Base-by-base conservation (phyloP, 2,329 filamentous ascomycete genomes). In the Fonsecaea pugnacius region DNA sequence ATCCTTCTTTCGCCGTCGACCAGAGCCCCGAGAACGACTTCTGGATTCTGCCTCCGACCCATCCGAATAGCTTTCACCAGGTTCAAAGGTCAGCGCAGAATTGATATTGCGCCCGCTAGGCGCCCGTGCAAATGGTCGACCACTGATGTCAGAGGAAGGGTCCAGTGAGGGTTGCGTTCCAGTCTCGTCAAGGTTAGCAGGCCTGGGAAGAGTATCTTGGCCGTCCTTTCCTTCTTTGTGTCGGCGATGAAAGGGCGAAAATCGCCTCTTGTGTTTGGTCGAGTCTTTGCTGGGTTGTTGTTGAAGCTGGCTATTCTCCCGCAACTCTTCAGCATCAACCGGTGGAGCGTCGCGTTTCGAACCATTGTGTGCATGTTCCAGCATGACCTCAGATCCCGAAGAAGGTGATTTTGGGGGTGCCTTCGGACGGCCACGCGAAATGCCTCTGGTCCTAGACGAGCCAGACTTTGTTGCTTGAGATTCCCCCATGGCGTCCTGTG, bases 111-210 rank as follows among this genome's bases (percentile, higher is more conserved):
- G 66, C 40, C 59, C 64, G 56, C 68, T 70, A 8, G 79, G 76
- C 14, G 79, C 76, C 63, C 82, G 77, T 63, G 78, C 72, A 70
- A 84, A 84, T 21, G 82, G 82, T 36, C 77, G 78, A 7, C 82
- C 81, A 62, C 78, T 82, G 48, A 80, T 82, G 52, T 78, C 79
- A 46, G 73, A 70, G 10, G 62, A 33, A 24, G 58, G 35, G 14
- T 50, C 58, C 35, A 35, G 50, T 14, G 36, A 35, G 18, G 58
- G 55, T 35, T 56, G 58, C 48, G 62, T 24, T 38, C 30, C 51
- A 10, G 32, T 38, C 16, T 54, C 35, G 14, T 63, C 62, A 8
- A 33, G 9, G 4, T 57, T 38, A 14, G 24, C n/a, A 30, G 56
- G 32, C 12, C 63, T 67, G 1, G 71, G 68, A 10, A 73, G 71